Evolutionary conservation across 768 basidiomycete genomes (phyloP), one percentile per base, ranked within the genome.

Genomic region (Amanita inopinata): DNA sequence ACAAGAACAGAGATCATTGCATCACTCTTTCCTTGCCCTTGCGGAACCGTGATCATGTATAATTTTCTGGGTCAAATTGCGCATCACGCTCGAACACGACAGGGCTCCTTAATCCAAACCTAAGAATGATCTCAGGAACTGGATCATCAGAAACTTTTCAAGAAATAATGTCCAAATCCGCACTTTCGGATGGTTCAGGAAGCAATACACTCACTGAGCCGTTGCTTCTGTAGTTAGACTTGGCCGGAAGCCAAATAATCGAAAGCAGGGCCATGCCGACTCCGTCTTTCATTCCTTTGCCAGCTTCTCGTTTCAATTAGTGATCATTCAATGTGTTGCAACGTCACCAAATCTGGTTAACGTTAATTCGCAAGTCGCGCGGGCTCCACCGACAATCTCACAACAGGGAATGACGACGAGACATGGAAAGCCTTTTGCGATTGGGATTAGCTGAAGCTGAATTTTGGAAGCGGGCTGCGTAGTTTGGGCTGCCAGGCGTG

Each of bases 11-110:
- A 74, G 33, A 97, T 79, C 10, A 69, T 71, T 7, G 78, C 74
- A 22, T 71, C 69, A 7, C 62, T 56, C 10, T 52, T 49, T 15
- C 45, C 60, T 14, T 52, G 51, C 0, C 47, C 39, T 5, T 62
- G 58, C 0, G 85, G 83, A 3, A 97, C 67, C 0, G 77, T 75
- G 40, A 98, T 76, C 1, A 76, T 78, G 57, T n/a, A n/a, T 94
- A 97, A 51, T 83, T 83, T 27, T 98, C 94, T 12, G 90, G 78
- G 52, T 99, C 91, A 55, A 92, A 97, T 40, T 80, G 73, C 42
- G 78, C 84, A 17, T 89, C 85, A 9, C 78, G 77, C 67, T 92
- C 92, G 76, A 99, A 97, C 54, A 79, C 89, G 47, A 99, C 81
- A 19, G 98, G 66, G 0, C 96, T 96, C 60, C 97, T 93, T 38